Evolutionary conservation across 768 basidiomycete genomes (phyloP), one percentile per base, ranked within the genome.

Genomic region (Asterophora lycoperdoides): DNA sequence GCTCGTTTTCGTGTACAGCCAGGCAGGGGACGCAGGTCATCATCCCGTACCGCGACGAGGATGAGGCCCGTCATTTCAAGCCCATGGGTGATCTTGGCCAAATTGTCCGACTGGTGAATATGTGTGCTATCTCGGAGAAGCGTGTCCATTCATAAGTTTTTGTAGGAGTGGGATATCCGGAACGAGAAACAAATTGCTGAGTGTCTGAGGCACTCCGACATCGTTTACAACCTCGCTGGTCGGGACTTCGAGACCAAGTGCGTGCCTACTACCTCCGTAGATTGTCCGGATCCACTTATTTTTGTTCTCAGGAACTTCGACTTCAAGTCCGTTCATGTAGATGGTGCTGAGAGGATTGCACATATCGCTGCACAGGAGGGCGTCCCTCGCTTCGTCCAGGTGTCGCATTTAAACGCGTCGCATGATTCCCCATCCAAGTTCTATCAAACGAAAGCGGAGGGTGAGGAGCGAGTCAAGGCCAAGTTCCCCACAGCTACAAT

Each of bases 71-170:
- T 51, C 80, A 89, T 61, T 73, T 99, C 61, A 87, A 86, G 68
- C 89, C 89, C 10, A 94, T 88, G 84, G 96, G 95, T 36, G 96
- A 99, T 72, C 75, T 98, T 46, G 96, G 96, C 7, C 93, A 95
- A 73, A 87, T 99, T 55, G 89, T 97, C 48, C 83, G 89, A 59
- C 82, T 98, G 87, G 94, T 95, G 61, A 61, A 72, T 44, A 46
- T 34, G 23, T 28, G 19, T 41, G 46, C 38, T 37, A 34, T 42
- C 26, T 23, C 30, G 18, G 5, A 23, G 13, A 17, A 18, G 37
- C 23, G 6, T 23, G n/a, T 39, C 32, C 44, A 51, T 54, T 46
- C 53, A 58, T 47, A 58, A 46, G 33, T 50, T 20, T 55, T 42
- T 29, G 36, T 54, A 97, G 94, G 95, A 97, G 79, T 97, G 93